These are phyloP conservation scores for Paracoccidioides lutzii DNA, from an alignment of 2,329 filamentous ascomycete species.

Conservation along the genomic window DNA sequence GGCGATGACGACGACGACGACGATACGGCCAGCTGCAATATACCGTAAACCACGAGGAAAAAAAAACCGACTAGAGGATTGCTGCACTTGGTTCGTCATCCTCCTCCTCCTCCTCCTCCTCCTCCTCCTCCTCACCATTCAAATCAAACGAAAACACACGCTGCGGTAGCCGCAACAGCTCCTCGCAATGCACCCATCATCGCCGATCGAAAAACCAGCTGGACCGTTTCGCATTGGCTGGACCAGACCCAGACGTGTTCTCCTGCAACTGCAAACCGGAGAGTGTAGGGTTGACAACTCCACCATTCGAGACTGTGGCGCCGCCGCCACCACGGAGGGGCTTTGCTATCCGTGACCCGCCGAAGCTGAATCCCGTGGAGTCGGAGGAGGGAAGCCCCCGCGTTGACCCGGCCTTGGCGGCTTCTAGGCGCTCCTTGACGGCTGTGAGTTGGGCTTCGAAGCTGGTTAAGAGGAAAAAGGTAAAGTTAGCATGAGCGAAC, in stretches of 20 bases:
- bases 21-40: background rate
- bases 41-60: background rate
- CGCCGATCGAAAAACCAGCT: conserved; percentile 39
- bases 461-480: conserved; percentile 37
- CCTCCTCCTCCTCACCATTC: background rate
- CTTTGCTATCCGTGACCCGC: conserved; percentile 49
- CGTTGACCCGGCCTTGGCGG: conserved; percentile 82
- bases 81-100: background rate
- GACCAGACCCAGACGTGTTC: conserved; percentile 41
- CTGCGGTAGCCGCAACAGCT: background rate
- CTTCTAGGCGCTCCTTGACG: conserved; percentile 94
- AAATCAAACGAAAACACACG: background rate
- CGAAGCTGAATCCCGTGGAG: conserved; percentile 60
- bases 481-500: conserved; percentile 6
- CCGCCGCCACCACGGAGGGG: conserved; percentile 43
- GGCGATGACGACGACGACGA: background rate
- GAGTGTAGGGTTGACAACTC: conserved; percentile 18
- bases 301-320: conserved; percentile 22
- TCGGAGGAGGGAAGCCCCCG: conserved; percentile 59
- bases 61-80: background rate
- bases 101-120: background rate
- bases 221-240: conserved; percentile 48
- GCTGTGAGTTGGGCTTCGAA: conserved; percentile 95
- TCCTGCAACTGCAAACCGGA: conserved; percentile 54
- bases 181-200: conserved; percentile 14